Percentiles rank a stretch among this genome's conserved stretches.
Conservation (phyloP, 345 rosid genomes). For the Alliaria petiolata region DNA sequence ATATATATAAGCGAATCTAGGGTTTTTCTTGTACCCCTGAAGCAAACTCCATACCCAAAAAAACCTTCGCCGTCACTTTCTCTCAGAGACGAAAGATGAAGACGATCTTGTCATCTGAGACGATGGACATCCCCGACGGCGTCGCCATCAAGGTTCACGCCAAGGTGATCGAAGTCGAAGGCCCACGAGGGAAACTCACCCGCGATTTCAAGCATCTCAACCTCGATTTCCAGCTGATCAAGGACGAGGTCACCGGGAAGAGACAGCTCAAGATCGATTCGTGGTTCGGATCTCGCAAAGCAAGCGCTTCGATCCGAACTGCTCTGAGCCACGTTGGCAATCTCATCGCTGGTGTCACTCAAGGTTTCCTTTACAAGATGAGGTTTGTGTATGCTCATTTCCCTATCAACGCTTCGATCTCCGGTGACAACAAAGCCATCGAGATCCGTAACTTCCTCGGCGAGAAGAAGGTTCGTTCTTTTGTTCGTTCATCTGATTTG, state of each 20-base stretch:
- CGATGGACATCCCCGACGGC: slow-evolving; percentile 66
- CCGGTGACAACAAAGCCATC: slow-evolving; percentile 40
- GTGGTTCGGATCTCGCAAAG: slow-evolving; percentile 57
- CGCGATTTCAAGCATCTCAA: slow-evolving; percentile 67
- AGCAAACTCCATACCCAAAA: neutral
- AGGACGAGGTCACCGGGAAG: slow-evolving; percentile 47
- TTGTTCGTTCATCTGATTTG: neutral
- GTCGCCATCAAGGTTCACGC: slow-evolving; percentile 50
- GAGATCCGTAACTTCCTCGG: slow-evolving; percentile 78
- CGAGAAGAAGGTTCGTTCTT: slow-evolving; percentile 45
- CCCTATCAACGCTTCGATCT: slow-evolving; percentile 77
- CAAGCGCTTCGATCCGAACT: slow-evolving; percentile 59
- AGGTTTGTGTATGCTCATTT: slow-evolving; percentile 85
- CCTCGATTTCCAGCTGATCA: slow-evolving; percentile 55
- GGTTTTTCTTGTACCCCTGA: neutral
- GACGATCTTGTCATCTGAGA: slow-evolving; percentile 52
- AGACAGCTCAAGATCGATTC: slow-evolving; percentile 56
- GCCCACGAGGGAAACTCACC: slow-evolving; percentile 54
- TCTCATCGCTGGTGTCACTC: slow-evolving; percentile 64
- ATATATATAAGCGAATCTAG: slow-evolving; percentile 6
- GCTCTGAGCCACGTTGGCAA: slow-evolving; percentile 71
- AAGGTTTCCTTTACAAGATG: slow-evolving; percentile 83
- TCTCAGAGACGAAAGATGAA: slow-evolving; percentile 36
- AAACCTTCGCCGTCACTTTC: neutral
- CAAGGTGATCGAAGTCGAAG: slow-evolving; percentile 54